A percentile compares a stretch with the other conserved stretches of the same genome.
Evolutionary conservation across 768 basidiomycete genomes (phyloP).

Genomic region (Gelatoporia subvermispora): DNA sequence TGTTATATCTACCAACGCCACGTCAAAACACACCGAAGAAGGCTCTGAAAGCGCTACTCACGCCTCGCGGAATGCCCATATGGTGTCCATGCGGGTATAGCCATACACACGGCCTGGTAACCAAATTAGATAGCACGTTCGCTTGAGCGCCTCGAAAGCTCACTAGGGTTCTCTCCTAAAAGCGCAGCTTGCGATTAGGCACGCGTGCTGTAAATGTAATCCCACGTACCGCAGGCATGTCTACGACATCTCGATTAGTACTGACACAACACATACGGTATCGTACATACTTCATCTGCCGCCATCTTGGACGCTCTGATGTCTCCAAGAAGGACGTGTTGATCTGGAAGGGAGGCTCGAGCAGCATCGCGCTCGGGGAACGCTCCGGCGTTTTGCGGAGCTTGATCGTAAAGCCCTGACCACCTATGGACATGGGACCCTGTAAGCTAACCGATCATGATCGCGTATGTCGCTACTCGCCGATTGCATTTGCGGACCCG

Average conservation of each 20-base stretch:
- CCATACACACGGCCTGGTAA: constrained; percentile 24
- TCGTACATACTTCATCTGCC: constrained; percentile 65
- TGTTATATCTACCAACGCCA: constrained; percentile 38
- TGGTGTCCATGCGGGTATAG: constrained; percentile 55
- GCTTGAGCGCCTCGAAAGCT: not conserved
- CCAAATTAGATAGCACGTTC: not conserved
- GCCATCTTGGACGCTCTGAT: constrained; percentile 51
- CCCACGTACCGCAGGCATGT: constrained; percentile 50
- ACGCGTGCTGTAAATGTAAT: not conserved
- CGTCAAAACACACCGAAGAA: not conserved
- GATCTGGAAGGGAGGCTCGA: constrained; percentile 69
- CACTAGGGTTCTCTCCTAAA: constrained; percentile 54
- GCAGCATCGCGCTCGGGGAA: constrained; percentile 65
- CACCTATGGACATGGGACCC: constrained; percentile 36
- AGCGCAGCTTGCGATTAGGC: not conserved
- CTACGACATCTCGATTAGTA: constrained; percentile 22
- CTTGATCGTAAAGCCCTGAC: constrained; percentile 77
- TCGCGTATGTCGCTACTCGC: not conserved
- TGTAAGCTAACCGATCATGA: not conserved
- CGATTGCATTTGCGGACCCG: constrained; percentile 45
- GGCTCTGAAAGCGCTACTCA: not conserved
- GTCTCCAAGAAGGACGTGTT: constrained; percentile 45
- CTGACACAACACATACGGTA: not conserved
- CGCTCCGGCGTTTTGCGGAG: constrained; percentile 67
- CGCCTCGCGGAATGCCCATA: constrained; percentile 65